Base-by-base conservation (phyloP, 2,329 filamentous ascomycete genomes). In the Aureobasidium sp. region DNA sequence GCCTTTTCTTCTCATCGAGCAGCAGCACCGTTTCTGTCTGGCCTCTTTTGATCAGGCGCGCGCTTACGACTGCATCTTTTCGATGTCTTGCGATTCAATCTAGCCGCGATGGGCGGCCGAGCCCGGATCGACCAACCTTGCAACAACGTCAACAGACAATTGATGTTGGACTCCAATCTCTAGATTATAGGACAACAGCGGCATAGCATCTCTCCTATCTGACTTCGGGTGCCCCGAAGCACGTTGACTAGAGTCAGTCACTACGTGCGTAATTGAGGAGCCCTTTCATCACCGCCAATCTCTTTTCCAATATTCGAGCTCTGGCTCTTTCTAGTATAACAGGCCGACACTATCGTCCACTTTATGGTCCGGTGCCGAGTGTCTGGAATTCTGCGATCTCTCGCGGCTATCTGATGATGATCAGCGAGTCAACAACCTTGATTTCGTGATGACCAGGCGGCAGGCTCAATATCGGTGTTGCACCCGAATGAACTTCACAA, bases 21-120 rank as follows among this genome's bases (percentile, higher is more conserved):
- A 48, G 45, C 39, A 41, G 22, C 51, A 17, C 51, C 51, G 51
- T 55, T 55, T 9, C 51, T 55, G 37, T 55, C 51, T 55, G 51
- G 51, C 51, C 51, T 8, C n/a, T 55, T 55, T 31, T 12, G 51
- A 55, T 41, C 51, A 55, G 51, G 15, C 51, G 37, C 51, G 51
- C 51, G 51, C 51, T 55, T 55, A 42, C 6, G 37, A 55, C 31
- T 55, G 37, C 31, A 41, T 41, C 2, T 55, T 55, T 20, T 25
- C 22, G 5, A 25, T 55, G 36, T 25, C 37, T 37, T 55, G 20
- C 22, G 7, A 36, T 22, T 7, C 34, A 22, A 34, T 25, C 39
- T 52, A 52, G 49, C 31, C 49, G 49, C 49, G 47, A 39, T 36
- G 31, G 31, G 15, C 31, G 34, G 49, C 45, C 31, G 49, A 39